Percentiles rank a stretch among this genome's conserved stretches.
Evolutionary conservation across 2,329 filamentous ascomycete species (phyloP).

Genomic region (Ceratocystis lukuohia): DNA sequence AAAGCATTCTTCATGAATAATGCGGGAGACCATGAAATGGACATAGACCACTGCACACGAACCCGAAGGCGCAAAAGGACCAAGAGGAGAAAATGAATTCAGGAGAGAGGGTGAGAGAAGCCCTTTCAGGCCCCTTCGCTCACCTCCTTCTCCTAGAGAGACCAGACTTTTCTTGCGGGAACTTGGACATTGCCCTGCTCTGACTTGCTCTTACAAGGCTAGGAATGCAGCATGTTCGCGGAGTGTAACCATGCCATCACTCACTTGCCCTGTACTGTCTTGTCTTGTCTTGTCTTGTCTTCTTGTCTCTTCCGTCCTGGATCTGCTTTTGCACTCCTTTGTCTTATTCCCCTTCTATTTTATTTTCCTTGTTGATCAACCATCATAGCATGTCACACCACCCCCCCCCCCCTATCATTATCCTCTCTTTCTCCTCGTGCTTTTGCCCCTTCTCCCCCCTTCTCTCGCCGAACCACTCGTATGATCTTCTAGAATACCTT

Average conservation of each 20-base stretch:
- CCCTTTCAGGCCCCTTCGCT: too few species aligned
- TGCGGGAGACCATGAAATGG: too few species aligned
- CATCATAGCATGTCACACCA: neutral
- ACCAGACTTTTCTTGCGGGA: too few species aligned
- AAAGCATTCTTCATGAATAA: too few species aligned
- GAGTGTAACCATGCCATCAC: slow-evolving; percentile 6
- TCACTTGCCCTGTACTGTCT: neutral
- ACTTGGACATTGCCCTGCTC: too few species aligned
- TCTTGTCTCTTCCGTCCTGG: neutral
- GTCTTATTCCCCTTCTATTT: neutral
- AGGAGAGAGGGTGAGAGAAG: too few species aligned
- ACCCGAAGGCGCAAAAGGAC: too few species aligned
- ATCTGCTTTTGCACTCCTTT: slow-evolving; percentile 1
- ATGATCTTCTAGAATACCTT: slow-evolving; percentile 8
- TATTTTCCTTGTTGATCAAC: neutral
- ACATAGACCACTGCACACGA: too few species aligned
- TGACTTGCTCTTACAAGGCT: neutral
- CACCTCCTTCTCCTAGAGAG: too few species aligned
- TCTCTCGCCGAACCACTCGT: slow-evolving; percentile 1
- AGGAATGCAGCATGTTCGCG: neutral
- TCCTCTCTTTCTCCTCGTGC: neutral
- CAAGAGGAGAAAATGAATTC: too few species aligned
- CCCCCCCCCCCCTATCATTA: neutral
- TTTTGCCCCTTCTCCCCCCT: neutral
- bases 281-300: neutral